Conservation (phyloP, 768 basidiomycete species). For the Clitopilus hobsonii region DNA sequence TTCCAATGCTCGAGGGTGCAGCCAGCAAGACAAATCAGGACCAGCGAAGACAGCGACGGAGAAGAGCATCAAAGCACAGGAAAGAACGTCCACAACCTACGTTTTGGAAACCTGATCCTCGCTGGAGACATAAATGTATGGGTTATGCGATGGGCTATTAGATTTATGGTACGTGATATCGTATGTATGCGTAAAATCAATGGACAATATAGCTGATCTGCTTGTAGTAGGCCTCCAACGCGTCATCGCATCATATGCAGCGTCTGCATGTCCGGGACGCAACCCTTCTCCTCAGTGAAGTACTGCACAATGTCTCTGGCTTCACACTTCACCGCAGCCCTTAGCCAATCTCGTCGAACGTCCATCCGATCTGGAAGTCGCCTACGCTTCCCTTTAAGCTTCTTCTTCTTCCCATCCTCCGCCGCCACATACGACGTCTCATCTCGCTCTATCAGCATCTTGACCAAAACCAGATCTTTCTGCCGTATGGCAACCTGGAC, state of each 20-base stretch:
- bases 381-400: slow-evolving; percentile 37
- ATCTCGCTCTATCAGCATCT: slow-evolving; percentile 68
- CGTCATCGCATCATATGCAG: slow-evolving; percentile 23
- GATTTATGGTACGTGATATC: too few relatives aligned
- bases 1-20: neutral
- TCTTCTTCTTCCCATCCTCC: slow-evolving; percentile 16
- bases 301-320: slow-evolving; percentile 73
- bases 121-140: slow-evolving; percentile 29
- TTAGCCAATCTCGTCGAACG: slow-evolving; percentile 56
- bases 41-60: slow-evolving; percentile 8
- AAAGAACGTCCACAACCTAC: slow-evolving; percentile 25
- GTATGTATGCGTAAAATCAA: slow-evolving; percentile 7
- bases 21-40: too few relatives aligned
- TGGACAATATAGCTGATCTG: neutral
- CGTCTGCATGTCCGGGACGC: slow-evolving; percentile 70
- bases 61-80: slow-evolving; percentile 13
- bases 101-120: slow-evolving; percentile 37
- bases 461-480: slow-evolving; percentile 63
- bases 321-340: slow-evolving; percentile 54
- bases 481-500: slow-evolving; percentile 72
- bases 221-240: neutral
- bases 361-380: slow-evolving; percentile 56
- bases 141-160: slow-evolving; percentile 41
- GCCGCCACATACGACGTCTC: slow-evolving; percentile 10
- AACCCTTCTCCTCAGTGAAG: slow-evolving; percentile 63